These are phyloP conservation scores for Albifimbria verrucaria DNA, from an alignment of 2,329 filamentous ascomycete species.

Conservation along the genomic window DNA sequence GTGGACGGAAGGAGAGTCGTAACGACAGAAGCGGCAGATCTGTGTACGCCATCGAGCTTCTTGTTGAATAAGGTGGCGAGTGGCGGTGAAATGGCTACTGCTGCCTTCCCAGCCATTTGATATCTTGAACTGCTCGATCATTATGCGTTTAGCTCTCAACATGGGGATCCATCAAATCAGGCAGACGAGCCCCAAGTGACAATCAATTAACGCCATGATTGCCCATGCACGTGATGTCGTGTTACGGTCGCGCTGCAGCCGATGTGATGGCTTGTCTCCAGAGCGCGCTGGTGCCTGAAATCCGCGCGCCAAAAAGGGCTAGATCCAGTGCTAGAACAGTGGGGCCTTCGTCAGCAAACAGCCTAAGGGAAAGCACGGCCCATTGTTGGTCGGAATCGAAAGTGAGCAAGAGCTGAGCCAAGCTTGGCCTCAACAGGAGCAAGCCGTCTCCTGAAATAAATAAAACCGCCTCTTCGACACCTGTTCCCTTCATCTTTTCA, in stretches of 20 bases:
- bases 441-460: neutral
- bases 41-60: too few species aligned
- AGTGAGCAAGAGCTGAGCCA: neutral
- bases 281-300: constrained; percentile 19
- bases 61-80: too few species aligned
- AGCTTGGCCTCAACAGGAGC: neutral
- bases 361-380: constrained; percentile 5
- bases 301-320: neutral
- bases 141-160: too few species aligned
- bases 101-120: too few species aligned
- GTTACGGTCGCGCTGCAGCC: constrained; percentile 19
- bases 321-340: too few species aligned
- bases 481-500: neutral
- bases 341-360: constrained; percentile 1
- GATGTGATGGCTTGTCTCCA: too few species aligned
- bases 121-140: too few species aligned
- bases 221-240: constrained; percentile 22
- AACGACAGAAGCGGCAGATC: too few species aligned
- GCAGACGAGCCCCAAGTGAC: neutral
- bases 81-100: too few species aligned
- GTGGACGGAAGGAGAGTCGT: too few species aligned
- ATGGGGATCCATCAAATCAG: neutral
- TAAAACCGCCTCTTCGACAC: neutral
- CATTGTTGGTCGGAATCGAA: too few species aligned
- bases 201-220: neutral